Conservation (phyloP, 2,329 filamentous ascomycete genomes). For the Venturia nashicola region DNA sequence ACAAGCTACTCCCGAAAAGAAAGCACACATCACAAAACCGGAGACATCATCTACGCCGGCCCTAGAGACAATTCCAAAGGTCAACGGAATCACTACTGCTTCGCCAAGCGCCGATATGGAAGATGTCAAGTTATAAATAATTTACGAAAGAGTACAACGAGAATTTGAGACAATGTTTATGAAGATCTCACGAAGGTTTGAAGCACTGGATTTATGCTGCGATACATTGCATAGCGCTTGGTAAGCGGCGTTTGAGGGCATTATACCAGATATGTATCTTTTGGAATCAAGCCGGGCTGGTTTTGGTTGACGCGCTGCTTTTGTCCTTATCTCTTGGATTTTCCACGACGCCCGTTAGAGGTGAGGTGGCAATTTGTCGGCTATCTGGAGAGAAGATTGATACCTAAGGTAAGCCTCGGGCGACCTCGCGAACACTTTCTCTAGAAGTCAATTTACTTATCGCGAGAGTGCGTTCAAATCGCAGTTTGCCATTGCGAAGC, state of each 20-base stretch:
- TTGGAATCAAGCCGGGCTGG: background rate
- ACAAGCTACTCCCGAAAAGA: background rate
- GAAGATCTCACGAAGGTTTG: background rate
- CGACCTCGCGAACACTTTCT: too few species aligned
- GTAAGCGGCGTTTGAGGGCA: background rate
- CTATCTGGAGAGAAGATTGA: too few species aligned
- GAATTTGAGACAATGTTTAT: background rate
- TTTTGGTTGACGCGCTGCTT: background rate
- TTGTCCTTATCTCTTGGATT: too few species aligned
- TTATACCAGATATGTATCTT: constrained; percentile 3
- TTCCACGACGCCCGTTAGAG: too few species aligned
- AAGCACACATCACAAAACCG: background rate
- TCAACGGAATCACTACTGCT: background rate
- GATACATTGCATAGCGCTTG: constrained; percentile 2
- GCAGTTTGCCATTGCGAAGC: too few species aligned
- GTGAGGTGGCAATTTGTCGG: too few species aligned
- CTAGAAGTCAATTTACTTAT: too few species aligned
- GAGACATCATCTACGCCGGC: background rate
- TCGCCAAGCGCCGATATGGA: background rate
- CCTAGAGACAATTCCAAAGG: background rate
- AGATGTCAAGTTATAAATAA: background rate
- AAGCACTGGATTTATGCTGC: constrained; percentile 2
- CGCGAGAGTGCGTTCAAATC: too few species aligned
- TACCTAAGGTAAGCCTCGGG: too few species aligned
- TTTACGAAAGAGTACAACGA: background rate